A percentile compares a stretch with the other conserved stretches of the same genome.
phyloP scores from a whole-genome alignment of 106 monocot genomes.

The Apostasia ramifera region DNA sequence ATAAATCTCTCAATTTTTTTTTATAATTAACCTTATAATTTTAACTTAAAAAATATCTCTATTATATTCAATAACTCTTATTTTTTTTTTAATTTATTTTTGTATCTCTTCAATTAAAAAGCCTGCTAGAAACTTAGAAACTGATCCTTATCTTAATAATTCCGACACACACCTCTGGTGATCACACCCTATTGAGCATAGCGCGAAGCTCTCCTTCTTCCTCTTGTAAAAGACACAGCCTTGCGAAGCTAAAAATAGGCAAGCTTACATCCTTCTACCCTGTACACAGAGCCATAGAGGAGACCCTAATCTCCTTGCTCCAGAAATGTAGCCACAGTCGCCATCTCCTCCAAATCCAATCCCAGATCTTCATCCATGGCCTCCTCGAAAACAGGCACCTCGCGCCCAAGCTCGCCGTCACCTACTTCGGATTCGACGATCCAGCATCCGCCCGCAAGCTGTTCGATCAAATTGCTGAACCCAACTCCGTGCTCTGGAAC shows the following conservation, averaged over 20 bases:
- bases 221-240: too few species aligned
- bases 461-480: conserved; percentile 26
- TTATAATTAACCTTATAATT: too few species aligned
- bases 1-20: too few species aligned
- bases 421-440: conserved; percentile 11
- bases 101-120: too few species aligned
- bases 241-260: not conserved
- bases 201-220: too few species aligned
- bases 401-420: conserved; percentile 24
- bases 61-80: too few species aligned
- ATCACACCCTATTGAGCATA: too few species aligned
- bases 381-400: conserved; percentile 26
- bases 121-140: too few species aligned
- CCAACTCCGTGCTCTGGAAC: conserved; percentile 34
- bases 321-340: conserved; percentile 13
- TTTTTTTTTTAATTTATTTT: too few species aligned
- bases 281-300: conserved; percentile 5
- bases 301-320: conserved; percentile 26
- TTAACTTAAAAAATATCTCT: too few species aligned
- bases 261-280: not conserved
- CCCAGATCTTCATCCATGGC: conserved; percentile 32
- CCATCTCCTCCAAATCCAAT: conserved; percentile 35
- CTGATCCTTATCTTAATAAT: too few species aligned
- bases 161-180: too few species aligned
- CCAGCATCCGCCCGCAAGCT: conserved; percentile 16